These are phyloP conservation scores for Aspergillus chevalieri DNA, from an alignment of 2,329 filamentous ascomycete species.

Conservation along the genomic window DNA sequence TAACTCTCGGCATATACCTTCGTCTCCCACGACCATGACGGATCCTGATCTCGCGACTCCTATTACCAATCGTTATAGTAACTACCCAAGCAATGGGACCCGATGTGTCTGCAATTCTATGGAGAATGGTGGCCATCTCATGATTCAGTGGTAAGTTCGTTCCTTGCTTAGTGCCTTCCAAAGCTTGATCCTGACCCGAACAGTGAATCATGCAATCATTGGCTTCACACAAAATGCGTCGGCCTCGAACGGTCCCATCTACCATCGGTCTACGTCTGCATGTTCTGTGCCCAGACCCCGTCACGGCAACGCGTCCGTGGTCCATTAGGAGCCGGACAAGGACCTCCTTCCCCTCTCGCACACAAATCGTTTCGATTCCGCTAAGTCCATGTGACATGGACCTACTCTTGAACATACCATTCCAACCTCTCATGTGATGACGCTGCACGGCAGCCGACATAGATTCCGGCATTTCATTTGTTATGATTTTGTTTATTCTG, in stretches of 20 bases:
- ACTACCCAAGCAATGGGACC: conserved; percentile 45
- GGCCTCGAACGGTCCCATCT: conserved; percentile 46
- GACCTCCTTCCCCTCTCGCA: conserved; percentile 35
- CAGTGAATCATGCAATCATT: conserved; percentile 58
- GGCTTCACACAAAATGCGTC: conserved; percentile 55
- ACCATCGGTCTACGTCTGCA: conserved; percentile 45
- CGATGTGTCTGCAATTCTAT: conserved; percentile 54
- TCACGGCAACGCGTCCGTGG: conserved; percentile 31
- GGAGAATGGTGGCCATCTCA: conserved; percentile 49
- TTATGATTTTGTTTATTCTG: background rate
- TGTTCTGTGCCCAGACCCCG: conserved; percentile 45
- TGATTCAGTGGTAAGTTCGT: conserved; percentile 52
- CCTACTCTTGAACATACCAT: too few species aligned
- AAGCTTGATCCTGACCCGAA: background rate
- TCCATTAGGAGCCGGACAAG: conserved; percentile 25
- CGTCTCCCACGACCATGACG: conserved; percentile 47
- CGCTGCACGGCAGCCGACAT: background rate
- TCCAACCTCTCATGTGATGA: background rate
- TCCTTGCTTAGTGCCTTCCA: background rate
- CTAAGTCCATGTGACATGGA: conserved; percentile 8
- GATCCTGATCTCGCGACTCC: conserved; percentile 48
- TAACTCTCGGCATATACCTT: conserved; percentile 35
- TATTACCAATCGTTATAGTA: conserved; percentile 48
- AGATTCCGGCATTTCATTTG: too few species aligned
- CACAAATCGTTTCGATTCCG: conserved; percentile 37